phyloP scores from a whole-genome alignment of 305 asterid species.

The Solanum hybrid region DNA sequence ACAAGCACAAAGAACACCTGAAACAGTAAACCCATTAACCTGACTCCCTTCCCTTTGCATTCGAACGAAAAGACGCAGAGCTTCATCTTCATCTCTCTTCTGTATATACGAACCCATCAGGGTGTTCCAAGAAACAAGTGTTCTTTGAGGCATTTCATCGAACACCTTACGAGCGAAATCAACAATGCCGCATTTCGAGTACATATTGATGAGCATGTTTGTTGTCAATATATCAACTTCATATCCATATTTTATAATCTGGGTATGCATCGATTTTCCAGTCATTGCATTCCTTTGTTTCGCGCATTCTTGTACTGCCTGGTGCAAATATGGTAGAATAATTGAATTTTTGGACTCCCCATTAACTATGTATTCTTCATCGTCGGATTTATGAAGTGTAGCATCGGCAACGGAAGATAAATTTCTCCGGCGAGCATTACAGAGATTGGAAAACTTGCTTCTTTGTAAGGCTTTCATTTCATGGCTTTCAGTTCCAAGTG shows the following conservation, averaged over 20 bases:
- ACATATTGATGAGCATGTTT: slow-evolving; percentile 58
- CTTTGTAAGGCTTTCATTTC: not conserved
- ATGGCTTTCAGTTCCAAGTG: not conserved
- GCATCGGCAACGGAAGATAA: not conserved
- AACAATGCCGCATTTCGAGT: slow-evolving; percentile 42
- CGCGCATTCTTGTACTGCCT: slow-evolving; percentile 42
- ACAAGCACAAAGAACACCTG: slow-evolving; percentile 67
- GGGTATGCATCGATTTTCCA: slow-evolving; percentile 55
- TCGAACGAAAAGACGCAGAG: slow-evolving; percentile 36
- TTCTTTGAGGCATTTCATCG: slow-evolving; percentile 53
- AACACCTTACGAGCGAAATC: slow-evolving; percentile 44
- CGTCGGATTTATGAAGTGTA: not conserved
- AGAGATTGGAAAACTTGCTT: not conserved
- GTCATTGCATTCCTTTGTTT: slow-evolving; percentile 15
- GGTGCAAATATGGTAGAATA: slow-evolving; percentile 32
- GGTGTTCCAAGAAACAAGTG: slow-evolving; percentile 74
- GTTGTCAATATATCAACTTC: slow-evolving; percentile 37
- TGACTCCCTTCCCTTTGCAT: slow-evolving; percentile 49
- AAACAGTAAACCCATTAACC: slow-evolving; percentile 55
- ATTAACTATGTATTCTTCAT: not conserved
- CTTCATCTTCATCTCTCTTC: slow-evolving; percentile 36
- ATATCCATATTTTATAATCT: slow-evolving; percentile 35
- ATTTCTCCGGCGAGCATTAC: not conserved
- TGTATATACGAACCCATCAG: slow-evolving; percentile 45
- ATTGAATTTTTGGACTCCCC: slow-evolving; percentile 6